Evolutionary conservation across 352 stramenopile genomes (phyloP).

Genomic region (Aphanomyces stellatus): DNA sequence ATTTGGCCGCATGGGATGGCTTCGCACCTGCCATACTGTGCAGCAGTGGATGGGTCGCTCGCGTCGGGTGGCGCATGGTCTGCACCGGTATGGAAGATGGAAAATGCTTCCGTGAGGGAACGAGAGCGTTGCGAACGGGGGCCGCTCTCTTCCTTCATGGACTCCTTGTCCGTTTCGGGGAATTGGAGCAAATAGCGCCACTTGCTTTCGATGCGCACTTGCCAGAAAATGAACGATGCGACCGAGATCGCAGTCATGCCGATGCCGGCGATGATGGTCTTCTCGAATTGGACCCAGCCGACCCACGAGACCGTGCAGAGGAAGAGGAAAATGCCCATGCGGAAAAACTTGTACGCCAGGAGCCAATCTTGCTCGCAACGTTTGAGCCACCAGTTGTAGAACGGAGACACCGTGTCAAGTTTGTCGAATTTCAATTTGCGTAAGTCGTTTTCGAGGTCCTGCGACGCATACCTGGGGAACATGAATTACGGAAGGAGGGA

Average conservation of each 20-base stretch:
- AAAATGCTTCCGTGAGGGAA: neutral
- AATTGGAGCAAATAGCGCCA: constrained; percentile 57
- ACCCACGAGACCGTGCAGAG: constrained; percentile 54
- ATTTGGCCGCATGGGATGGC: too few relatives aligned
- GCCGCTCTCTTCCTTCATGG: neutral
- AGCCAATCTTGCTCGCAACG: constrained; percentile 62
- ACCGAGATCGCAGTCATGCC: constrained; percentile 44
- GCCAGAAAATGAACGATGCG: constrained; percentile 43
- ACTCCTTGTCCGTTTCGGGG: neutral
- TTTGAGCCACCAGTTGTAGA: constrained; percentile 55
- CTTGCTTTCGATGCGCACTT: constrained; percentile 59
- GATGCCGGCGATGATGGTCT: constrained; percentile 29
- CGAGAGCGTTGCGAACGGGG: neutral
- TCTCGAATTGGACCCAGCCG: constrained; percentile 63
- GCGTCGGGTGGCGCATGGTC: too few relatives aligned
- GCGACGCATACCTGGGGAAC: constrained; percentile 6
- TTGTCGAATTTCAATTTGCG: constrained; percentile 34
- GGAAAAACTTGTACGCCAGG: constrained; percentile 63
- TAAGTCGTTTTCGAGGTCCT: constrained; percentile 39
- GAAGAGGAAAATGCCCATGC: constrained; percentile 54
- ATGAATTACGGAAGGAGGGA: constrained; percentile 22
- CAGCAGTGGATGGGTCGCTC: too few relatives aligned
- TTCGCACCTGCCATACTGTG: too few relatives aligned
- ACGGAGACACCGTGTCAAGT: constrained; percentile 47
- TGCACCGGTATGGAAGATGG: neutral